Evolutionary conservation across 176 grass and related monocot genomes (phyloP), one percentile per base, ranked within the genome.

Genomic region (Panicum miliaceum): DNA sequence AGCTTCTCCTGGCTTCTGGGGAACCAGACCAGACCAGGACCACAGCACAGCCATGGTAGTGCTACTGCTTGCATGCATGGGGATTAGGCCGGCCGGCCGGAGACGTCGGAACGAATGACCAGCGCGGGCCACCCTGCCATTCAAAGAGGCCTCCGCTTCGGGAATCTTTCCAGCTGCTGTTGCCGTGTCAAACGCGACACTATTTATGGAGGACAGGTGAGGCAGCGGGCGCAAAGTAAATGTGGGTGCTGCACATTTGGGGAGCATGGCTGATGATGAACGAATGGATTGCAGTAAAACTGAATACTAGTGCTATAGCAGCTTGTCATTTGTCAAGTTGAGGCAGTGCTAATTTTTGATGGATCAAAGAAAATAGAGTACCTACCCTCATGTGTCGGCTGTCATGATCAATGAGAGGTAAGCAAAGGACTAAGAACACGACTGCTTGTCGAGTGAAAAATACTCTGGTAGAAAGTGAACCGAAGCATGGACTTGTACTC

Each of bases 151-250:
- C 5, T 23, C 29, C 7, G 61, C 69, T 38, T 81, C 70, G 82
- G 82, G 88, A 89, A 81, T 89, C 81, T 81, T 35, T 79, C 3
- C 50, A 74, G 26, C 59, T 3, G 16, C 25, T n/a, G 80, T 75
- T 51, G 81, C 82, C 69, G 61, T 85, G 87, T 36, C 62, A 85
- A 62, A 12, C 42, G 61, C 76, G 18, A 68, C 76, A 52, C 2
- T 61, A 59, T 50, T 69, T 50, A 65, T 12, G 45, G 54, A 12
- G 7, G 29, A 15, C 25, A 47, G 14, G 42, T 8, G 69, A 29
- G 16, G 50, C 16, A 20, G 47, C 19, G 47, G 35, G 1, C 19
- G 14, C 7, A 6, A 25, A 50, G 29, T 32, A 20, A 20, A 35
- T 53, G 48, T 36, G 73, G 4, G 4, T 54, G 72, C 14, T 56